Conservation (phyloP, 805 yeast species). For the Metschnikowia similis region DNA sequence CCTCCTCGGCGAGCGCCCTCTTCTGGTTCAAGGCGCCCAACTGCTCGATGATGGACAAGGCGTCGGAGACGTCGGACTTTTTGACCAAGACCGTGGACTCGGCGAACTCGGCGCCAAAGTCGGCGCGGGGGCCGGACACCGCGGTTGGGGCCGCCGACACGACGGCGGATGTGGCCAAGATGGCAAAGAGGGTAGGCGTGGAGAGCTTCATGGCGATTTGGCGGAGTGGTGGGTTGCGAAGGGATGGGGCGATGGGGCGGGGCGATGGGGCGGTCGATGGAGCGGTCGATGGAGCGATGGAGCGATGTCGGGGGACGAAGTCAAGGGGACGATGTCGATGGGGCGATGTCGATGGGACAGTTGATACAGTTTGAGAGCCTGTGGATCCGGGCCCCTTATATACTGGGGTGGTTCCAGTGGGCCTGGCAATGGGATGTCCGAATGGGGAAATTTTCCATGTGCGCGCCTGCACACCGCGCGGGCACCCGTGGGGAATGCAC, state of each 20-base stretch:
- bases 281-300: too few relatives aligned
- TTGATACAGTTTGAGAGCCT: too few relatives aligned
- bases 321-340: too few relatives aligned
- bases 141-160: conserved; percentile 34
- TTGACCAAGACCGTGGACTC: conserved; percentile 24
- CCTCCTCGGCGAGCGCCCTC: conserved; percentile 32
- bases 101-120: conserved; percentile 12
- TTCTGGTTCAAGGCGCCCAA: conserved; percentile 31
- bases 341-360: too few relatives aligned
- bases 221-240: neutral
- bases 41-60: conserved; percentile 30
- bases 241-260: neutral
- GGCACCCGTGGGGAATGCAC: conserved; percentile 2
- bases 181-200: conserved; percentile 35
- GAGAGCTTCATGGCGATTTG: conserved; percentile 35
- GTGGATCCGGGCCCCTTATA: neutral
- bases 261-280: too few relatives aligned
- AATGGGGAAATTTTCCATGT: neutral
- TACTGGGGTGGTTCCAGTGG: neutral
- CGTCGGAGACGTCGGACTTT: conserved; percentile 33
- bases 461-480: neutral
- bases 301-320: too few relatives aligned
- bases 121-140: conserved; percentile 32
- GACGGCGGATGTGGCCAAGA: conserved; percentile 34
- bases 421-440: neutral